Evolutionary conservation across 2,329 filamentous ascomycete genomes (phyloP).

Genomic region (Amauroascus verrucosus): DNA sequence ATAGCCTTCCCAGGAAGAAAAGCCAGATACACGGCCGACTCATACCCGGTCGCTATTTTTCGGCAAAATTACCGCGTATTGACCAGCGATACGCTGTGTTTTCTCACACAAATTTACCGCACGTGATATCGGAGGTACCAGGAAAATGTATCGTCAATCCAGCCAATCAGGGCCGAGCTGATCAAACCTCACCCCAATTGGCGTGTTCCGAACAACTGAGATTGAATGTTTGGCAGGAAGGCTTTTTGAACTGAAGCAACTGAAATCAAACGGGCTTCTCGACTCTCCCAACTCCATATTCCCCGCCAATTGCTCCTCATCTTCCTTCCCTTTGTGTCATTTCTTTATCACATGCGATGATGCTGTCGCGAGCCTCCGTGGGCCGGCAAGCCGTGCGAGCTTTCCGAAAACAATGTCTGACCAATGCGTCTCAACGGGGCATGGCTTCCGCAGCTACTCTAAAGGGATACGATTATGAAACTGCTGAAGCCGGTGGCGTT

Average conservation of each 20-base stretch:
- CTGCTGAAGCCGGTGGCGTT: conserved; percentile 72
- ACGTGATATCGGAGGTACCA: conserved; percentile 13
- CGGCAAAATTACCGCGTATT: conserved; percentile 2
- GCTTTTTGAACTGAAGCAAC: conserved; percentile 4
- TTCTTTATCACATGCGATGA: conserved; percentile 46
- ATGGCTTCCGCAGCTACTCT: conserved; percentile 57
- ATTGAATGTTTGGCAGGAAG: conserved; percentile 3
- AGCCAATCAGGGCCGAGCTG: conserved; percentile 28
- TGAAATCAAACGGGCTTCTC: conserved; percentile 14
- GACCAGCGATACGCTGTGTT: conserved; percentile 43
- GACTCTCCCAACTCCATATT: conserved; percentile 21
- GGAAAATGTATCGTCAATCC: conserved; percentile 27
- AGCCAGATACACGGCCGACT: background rate
- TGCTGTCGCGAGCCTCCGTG: conserved; percentile 59
- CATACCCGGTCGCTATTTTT: background rate
- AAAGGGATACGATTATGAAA: conserved; percentile 76
- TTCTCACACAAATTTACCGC: background rate
- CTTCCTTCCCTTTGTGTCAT: conserved; percentile 34
- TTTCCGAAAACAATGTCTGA: conserved; percentile 50
- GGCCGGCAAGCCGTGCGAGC: conserved; percentile 54
- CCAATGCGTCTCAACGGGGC: conserved; percentile 48
- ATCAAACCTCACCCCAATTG: conserved; percentile 9
- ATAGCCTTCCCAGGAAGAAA: too few species aligned
- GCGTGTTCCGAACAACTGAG: conserved; percentile 2
- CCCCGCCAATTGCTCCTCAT: conserved; percentile 27